phyloP scores from a whole-genome alignment of 1,284 basidiomycete genomes.

The Vanrija sp. region DNA sequence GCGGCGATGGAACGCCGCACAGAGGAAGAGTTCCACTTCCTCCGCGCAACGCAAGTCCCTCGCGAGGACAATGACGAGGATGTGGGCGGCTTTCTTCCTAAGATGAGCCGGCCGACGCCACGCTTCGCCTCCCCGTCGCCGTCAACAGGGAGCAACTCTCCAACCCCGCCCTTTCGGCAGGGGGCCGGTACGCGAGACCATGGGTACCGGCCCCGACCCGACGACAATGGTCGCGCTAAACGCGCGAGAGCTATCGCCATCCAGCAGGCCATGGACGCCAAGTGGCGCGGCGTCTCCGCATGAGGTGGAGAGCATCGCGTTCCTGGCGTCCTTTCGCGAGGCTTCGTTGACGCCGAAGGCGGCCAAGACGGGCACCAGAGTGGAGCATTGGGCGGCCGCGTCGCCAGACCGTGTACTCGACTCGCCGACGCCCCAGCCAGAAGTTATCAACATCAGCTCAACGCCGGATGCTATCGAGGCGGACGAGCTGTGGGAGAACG shows the following conservation, averaged over 20 bases:
- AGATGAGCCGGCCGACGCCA: too few relatives aligned
- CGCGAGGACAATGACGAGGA: conserved; percentile 2
- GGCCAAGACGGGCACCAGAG: too few relatives aligned
- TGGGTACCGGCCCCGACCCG: conserved; percentile 27
- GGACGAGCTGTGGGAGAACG: background rate
- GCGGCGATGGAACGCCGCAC: conserved; percentile 1
- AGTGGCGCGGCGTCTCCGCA: background rate
- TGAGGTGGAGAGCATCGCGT: background rate
- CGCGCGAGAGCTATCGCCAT: background rate
- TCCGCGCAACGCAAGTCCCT: background rate
- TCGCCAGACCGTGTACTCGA: too few relatives aligned
- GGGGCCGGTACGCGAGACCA: conserved; percentile 37
- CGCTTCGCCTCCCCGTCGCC: too few relatives aligned
- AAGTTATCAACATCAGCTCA: conserved; percentile 1
- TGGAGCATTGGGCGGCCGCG: too few relatives aligned
- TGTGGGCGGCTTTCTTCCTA: background rate
- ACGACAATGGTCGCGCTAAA: background rate
- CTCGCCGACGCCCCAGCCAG: too few relatives aligned
- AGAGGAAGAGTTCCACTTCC: too few relatives aligned
- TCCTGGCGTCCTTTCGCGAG: too few relatives aligned
- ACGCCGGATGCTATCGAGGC: background rate
- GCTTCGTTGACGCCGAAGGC: too few relatives aligned
- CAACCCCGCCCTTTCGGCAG: conserved; percentile 28
- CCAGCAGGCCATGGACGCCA: background rate
- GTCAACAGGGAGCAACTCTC: background rate